These are phyloP conservation scores for Priceomyces fermenticarens DNA, from an alignment of 805 yeast species.

Conservation along the genomic window DNA sequence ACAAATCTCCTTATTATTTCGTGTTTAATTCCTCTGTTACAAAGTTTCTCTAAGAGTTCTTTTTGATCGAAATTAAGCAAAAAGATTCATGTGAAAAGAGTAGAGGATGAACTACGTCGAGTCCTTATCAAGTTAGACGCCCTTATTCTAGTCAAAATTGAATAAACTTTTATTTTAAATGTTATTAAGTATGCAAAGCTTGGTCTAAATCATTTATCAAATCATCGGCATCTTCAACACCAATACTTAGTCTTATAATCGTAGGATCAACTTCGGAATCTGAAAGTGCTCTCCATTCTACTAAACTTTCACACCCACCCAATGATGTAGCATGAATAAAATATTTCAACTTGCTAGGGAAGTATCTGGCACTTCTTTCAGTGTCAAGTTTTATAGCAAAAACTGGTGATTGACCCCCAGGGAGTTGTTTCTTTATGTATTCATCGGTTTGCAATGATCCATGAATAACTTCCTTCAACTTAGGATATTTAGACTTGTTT, in stretches of 20 bases:
- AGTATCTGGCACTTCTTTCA: constrained; percentile 52
- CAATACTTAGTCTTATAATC: constrained; percentile 73
- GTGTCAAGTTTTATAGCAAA: constrained; percentile 59
- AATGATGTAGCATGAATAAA: constrained; percentile 91
- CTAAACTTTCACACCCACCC: constrained; percentile 87
- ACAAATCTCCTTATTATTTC: too few relatives aligned
- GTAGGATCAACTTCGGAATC: constrained; percentile 52
- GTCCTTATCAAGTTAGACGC: too few relatives aligned
- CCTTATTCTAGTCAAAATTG: too few relatives aligned
- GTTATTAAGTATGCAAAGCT: constrained; percentile 41
- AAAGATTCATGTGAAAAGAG: too few relatives aligned
- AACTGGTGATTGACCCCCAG: constrained; percentile 66
- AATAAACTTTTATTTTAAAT: too few relatives aligned
- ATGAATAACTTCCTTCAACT: constrained; percentile 57
- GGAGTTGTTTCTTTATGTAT: constrained; percentile 63
- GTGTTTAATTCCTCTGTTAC: too few relatives aligned
- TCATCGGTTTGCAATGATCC: constrained; percentile 74
- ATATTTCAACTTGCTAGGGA: constrained; percentile 66
- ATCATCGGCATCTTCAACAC: constrained; percentile 75
- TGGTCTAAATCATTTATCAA: constrained; percentile 67
- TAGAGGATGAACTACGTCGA: too few relatives aligned
- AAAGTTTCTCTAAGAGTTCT: too few relatives aligned
- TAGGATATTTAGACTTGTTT: constrained; percentile 45
- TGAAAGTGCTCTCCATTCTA: constrained; percentile 83
- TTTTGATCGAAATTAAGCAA: too few relatives aligned